Percentiles rank a stretch among this genome's conserved stretches.
phyloP scores from a whole-genome alignment of 345 rosid species.

The Moringa oleifera region DNA sequence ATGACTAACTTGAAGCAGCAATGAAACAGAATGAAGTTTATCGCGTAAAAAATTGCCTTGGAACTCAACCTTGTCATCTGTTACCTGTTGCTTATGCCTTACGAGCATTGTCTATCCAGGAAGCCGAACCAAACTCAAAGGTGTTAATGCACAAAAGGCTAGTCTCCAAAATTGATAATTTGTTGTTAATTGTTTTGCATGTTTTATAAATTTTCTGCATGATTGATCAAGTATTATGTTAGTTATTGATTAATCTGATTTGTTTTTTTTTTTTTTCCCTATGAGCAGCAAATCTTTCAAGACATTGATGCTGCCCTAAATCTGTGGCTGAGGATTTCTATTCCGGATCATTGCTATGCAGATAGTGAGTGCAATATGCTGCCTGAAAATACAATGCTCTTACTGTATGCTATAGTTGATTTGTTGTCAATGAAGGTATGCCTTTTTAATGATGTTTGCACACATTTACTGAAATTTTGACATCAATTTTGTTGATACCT shows the following conservation, averaged over 20 bases:
- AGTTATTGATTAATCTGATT: too few relatives aligned
- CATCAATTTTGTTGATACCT: slow-evolving; percentile 10
- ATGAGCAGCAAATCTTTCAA: slow-evolving; percentile 49
- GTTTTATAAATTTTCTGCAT: slow-evolving; percentile 6
- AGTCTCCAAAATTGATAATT: slow-evolving; percentile 26
- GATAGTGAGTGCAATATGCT: slow-evolving; percentile 29
- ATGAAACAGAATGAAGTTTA: slow-evolving; percentile 33
- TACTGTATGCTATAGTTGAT: slow-evolving; percentile 63
- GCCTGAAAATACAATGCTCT: slow-evolving; percentile 35
- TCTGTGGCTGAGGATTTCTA: slow-evolving; percentile 49
- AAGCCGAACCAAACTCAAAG: slow-evolving; percentile 80
- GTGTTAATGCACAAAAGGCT: slow-evolving; percentile 39
- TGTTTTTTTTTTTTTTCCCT: slow-evolving; percentile 15
- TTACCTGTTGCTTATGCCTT: slow-evolving; percentile 67
- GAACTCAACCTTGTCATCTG: slow-evolving; percentile 32
- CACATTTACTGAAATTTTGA: slow-evolving; percentile 1
- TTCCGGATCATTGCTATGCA: slow-evolving; percentile 21
- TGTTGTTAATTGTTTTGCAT: slow-evolving; percentile 5
- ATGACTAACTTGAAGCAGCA: slow-evolving; percentile 16
- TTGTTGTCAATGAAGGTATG: slow-evolving; percentile 73
- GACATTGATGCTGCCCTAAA: slow-evolving; percentile 54
- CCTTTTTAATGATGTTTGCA: slow-evolving; percentile 12
- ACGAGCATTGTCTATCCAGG: slow-evolving; percentile 67
- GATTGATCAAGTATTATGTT: not conserved
- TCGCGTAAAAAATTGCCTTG: slow-evolving; percentile 16